A percentile compares a stretch with the other conserved stretches of the same genome.
Evolutionary conservation across 371 early-diverging fungal species (phyloP).

Genomic region (Mortierella sp.): DNA sequence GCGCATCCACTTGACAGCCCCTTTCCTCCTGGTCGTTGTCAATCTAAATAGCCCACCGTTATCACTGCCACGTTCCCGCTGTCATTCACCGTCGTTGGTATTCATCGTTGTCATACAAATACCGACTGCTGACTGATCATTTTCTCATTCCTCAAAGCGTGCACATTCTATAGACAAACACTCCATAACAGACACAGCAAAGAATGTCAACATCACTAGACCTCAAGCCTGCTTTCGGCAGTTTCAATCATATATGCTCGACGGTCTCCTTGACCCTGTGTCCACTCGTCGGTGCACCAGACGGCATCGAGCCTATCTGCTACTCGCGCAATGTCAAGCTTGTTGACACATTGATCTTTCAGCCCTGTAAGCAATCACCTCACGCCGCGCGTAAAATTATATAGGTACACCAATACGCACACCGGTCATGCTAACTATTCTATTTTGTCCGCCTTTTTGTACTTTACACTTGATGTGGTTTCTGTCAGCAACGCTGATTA

Average conservation of each 20-base stretch:
- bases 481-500: slow-evolving; percentile 78
- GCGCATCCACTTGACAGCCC: no score
- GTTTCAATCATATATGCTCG: slow-evolving; percentile 87
- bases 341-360: slow-evolving; percentile 84
- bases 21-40: no score
- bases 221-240: slow-evolving; percentile 79
- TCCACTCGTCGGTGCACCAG: slow-evolving; percentile 81
- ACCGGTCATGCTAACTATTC: no score
- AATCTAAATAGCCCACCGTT: no score
- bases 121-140: background rate
- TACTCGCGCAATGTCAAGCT: slow-evolving; percentile 94
- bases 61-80: no score
- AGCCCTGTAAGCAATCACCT: slow-evolving; percentile 77
- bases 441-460: no score
- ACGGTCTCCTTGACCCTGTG: slow-evolving; percentile 88
- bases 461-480: background rate
- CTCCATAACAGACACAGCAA: no score
- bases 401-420: no score
- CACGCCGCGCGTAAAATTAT: no score
- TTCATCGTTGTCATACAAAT: no score
- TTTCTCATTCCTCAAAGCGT: slow-evolving; percentile 1
- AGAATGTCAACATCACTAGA: slow-evolving; percentile 26
- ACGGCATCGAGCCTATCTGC: slow-evolving; percentile 90
- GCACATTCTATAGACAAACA: no score
- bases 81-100: no score